Conservation (phyloP, 148 eudicot species). For the Chenopodium berlandieri region DNA sequence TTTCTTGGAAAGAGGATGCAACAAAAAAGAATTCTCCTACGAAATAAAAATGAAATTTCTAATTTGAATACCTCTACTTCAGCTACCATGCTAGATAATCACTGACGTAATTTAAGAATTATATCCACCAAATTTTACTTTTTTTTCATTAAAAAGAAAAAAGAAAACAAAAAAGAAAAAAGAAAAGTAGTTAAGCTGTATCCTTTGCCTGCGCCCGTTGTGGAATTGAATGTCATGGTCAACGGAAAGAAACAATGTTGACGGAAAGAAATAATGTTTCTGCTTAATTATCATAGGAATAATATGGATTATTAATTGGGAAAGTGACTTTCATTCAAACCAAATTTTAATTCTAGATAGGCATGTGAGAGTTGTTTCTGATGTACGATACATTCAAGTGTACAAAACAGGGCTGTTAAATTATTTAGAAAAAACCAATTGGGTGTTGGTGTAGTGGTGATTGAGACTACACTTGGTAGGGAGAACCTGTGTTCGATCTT, state of each 20-base stretch:
- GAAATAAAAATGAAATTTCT: background rate
- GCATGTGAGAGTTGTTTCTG: background rate
- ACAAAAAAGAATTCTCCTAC: background rate
- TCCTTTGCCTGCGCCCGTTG: background rate
- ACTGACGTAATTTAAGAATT: background rate
- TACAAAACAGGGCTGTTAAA: too few relatives aligned
- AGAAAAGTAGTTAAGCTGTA: too few relatives aligned
- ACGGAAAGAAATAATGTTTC: background rate
- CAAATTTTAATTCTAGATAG: background rate
- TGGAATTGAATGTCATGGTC: background rate
- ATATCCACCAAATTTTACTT: background rate
- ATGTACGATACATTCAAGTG: too few relatives aligned
- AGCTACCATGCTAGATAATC: background rate
- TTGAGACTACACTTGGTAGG: too few relatives aligned
- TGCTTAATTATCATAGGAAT: background rate
- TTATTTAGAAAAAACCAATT: too few relatives aligned
- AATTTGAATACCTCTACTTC: background rate
- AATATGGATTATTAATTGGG: background rate
- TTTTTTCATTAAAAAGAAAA: too few relatives aligned
- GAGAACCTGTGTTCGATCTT: too few relatives aligned
- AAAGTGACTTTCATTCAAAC: background rate
- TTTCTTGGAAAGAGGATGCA: background rate
- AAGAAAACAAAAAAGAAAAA: too few relatives aligned
- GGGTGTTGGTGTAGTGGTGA: too few relatives aligned
- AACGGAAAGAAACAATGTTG: background rate